A percentile compares a stretch with the other conserved stretches of the same genome.
Evolutionary conservation across 2,329 filamentous ascomycete genomes (phyloP).

Genomic region (Ophiognomonia clavigignenti-juglandacearum): DNA sequence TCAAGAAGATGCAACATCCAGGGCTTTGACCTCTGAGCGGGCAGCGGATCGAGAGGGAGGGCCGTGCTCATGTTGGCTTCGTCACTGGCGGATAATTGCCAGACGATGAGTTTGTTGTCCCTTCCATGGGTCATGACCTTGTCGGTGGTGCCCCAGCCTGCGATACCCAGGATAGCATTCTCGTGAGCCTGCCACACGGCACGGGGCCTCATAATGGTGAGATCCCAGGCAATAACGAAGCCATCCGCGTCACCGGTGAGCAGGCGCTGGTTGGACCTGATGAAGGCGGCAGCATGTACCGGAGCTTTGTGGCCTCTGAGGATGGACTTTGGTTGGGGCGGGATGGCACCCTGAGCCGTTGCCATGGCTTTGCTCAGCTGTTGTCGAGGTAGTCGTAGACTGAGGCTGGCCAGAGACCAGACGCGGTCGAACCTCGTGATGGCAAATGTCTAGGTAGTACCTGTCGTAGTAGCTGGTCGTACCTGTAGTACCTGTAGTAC

Average conservation of each 20-base stretch:
- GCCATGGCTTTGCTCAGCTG: constrained; percentile 19
- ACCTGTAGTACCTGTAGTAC: no score
- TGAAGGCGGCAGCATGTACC: constrained; percentile 72
- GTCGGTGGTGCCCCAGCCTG: constrained; percentile 64
- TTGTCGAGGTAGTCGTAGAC: no score
- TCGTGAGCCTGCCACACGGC: constrained; percentile 86
- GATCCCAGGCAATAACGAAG: constrained; percentile 81
- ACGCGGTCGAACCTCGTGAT: no score
- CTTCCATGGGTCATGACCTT: constrained; percentile 88
- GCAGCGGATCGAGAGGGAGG: constrained; percentile 63
- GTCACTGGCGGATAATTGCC: constrained; percentile 62
- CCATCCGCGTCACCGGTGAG: constrained; percentile 87
- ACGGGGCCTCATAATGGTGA: constrained; percentile 72
- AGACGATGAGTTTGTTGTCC: constrained; percentile 81
- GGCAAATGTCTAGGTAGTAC: no score
- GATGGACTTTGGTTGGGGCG: constrained; percentile 53
- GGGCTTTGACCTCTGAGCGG: constrained; percentile 54
- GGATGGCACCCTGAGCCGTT: constrained; percentile 19
- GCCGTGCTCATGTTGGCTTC: constrained; percentile 61
- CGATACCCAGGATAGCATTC: constrained; percentile 69
- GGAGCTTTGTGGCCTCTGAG: constrained; percentile 80
- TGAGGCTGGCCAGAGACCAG: no score
- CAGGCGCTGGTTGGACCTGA: constrained; percentile 68
- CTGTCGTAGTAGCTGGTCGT: no score
- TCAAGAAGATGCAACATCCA: constrained; percentile 81